phyloP scores from a whole-genome alignment of 768 basidiomycete species.

The Heimioporus sp. region DNA sequence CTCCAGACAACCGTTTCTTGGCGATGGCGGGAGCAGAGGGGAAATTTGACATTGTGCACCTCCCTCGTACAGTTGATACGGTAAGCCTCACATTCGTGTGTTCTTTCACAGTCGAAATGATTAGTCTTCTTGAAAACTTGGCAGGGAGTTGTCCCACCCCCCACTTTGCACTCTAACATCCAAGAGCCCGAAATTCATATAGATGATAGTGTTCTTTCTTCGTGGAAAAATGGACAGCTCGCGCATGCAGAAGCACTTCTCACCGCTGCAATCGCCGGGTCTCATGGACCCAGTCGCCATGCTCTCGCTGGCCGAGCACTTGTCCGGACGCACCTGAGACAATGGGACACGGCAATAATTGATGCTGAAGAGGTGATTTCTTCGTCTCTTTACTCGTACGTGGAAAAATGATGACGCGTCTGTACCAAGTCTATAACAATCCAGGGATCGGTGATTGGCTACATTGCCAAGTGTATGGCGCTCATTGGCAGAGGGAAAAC shows the following conservation, averaged over 20 bases:
- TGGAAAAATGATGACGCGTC: neutral
- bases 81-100: no score
- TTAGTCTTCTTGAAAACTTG: no score
- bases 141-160: no score
- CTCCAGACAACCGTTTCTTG: no score
- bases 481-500: neutral
- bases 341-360: neutral
- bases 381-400: neutral
- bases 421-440: slow-evolving; percentile 3
- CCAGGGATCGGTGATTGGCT: neutral
- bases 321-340: neutral
- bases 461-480: slow-evolving; percentile 4
- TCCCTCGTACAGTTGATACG: no score
- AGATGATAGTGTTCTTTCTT: neutral
- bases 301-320: slow-evolving; percentile 5
- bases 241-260: neutral
- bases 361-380: slow-evolving; percentile 6
- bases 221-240: neutral
- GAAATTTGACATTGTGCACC: no score
- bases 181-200: neutral
- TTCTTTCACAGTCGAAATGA: neutral
- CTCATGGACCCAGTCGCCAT: neutral
- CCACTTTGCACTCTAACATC: neutral
- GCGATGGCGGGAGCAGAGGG: no score
- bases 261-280: neutral